Conservation (phyloP, 441 rosid genomes). For the Euphorbia schlechtendalii region DNA sequence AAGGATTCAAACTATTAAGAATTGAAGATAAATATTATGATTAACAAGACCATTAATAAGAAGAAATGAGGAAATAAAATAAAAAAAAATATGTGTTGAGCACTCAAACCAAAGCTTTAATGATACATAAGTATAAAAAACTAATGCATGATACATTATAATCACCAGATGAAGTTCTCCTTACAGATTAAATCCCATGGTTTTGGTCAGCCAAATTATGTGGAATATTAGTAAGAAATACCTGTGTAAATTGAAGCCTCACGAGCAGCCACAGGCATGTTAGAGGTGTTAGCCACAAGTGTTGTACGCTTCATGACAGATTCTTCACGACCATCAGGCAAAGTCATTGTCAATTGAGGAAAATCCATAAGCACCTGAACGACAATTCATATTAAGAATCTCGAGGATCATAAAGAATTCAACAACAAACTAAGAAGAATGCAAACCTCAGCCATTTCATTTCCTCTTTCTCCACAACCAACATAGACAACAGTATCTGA, state of each 20-base stretch:
- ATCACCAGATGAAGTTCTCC: background rate
- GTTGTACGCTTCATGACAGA: slow-evolving; percentile 99
- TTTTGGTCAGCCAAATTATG: background rate
- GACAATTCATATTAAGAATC: slow-evolving; percentile 3
- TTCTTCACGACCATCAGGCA: slow-evolving; percentile 99
- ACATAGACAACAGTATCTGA: slow-evolving; percentile 97
- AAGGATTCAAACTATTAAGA: background rate
- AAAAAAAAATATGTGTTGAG: background rate
- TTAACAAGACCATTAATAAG: background rate
- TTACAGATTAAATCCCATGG: background rate
- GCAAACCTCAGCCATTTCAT: slow-evolving; percentile 99
- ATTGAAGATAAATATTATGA: background rate
- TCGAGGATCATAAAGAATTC: background rate
- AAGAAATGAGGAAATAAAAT: background rate
- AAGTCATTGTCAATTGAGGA: slow-evolving; percentile 98
- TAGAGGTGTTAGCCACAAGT: slow-evolving; percentile 98
- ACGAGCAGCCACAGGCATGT: slow-evolving; percentile 99
- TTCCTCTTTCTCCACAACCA: slow-evolving; percentile 99
- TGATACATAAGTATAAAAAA: background rate
- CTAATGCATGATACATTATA: background rate
- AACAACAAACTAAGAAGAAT: slow-evolving; percentile 18
- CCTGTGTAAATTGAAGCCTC: slow-evolving; percentile 99
- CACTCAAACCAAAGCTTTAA: background rate
- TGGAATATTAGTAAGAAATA: slow-evolving; percentile 21
- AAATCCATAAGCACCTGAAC: slow-evolving; percentile 98